These are phyloP conservation scores for Phytopythium ostracodes DNA, from an alignment of 352 stramenopile species.

Conservation along the genomic window DNA sequence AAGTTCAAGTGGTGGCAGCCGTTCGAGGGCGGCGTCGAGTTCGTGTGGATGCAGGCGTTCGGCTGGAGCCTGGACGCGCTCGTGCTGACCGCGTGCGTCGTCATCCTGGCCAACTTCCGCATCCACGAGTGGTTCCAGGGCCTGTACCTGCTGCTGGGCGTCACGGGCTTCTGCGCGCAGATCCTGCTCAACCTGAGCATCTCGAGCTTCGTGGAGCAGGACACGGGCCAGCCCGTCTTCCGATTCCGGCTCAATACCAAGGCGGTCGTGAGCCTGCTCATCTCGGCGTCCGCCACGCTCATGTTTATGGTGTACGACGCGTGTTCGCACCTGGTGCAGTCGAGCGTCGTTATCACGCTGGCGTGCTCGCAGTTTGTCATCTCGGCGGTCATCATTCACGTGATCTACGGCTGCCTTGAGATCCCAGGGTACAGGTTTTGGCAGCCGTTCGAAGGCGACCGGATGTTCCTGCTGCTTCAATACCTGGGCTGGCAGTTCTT, in stretches of 20 bases:
- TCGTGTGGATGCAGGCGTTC: slow-evolving; percentile 64
- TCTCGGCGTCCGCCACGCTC: slow-evolving; percentile 35
- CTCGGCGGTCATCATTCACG: slow-evolving; percentile 44
- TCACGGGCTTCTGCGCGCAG: slow-evolving; percentile 49
- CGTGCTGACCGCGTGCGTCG: slow-evolving; percentile 32
- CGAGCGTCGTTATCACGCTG: slow-evolving; percentile 25
- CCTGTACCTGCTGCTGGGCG: slow-evolving; percentile 49
- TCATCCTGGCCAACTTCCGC: slow-evolving; percentile 39
- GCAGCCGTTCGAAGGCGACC: slow-evolving; percentile 55
- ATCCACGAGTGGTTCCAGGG: slow-evolving; percentile 42
- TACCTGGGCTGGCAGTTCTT: slow-evolving; percentile 63
- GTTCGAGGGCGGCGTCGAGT: slow-evolving; percentile 49
- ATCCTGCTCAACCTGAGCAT: slow-evolving; percentile 58
- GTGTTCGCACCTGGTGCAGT: slow-evolving; percentile 26
- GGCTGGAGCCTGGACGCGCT: slow-evolving; percentile 51
- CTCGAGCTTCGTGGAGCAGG: slow-evolving; percentile 31
- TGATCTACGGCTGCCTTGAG: slow-evolving; percentile 42
- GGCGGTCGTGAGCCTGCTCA: slow-evolving; percentile 42
- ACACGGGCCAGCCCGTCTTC: slow-evolving; percentile 7
- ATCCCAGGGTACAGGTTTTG: slow-evolving; percentile 44
- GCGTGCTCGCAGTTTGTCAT: slow-evolving; percentile 35
- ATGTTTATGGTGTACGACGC: slow-evolving; percentile 44
- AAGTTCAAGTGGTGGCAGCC: slow-evolving; percentile 60
- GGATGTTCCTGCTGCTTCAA: slow-evolving; percentile 50
- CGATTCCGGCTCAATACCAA: slow-evolving; percentile 40